These are phyloP conservation scores for Leccinum subgranulosum DNA, from an alignment of 768 basidiomycete genomes.

Conservation along the genomic window DNA sequence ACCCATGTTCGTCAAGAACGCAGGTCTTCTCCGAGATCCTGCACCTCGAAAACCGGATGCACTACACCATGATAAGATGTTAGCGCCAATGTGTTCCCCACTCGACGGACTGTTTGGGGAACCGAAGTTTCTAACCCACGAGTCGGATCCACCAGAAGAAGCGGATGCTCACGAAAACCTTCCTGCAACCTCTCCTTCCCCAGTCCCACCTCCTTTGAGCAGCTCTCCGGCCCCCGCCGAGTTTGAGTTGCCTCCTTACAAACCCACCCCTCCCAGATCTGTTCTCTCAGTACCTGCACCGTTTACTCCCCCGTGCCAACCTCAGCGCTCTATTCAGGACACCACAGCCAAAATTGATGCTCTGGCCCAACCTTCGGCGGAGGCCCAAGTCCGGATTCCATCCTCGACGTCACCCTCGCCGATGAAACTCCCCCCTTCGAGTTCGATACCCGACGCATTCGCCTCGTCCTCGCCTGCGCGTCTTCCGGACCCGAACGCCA, in stretches of 20 bases:
- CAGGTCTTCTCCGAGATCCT: constrained; percentile 21
- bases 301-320: neutral
- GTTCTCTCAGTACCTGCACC: neutral
- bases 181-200: constrained; percentile 9
- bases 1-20: constrained; percentile 20
- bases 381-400: constrained; percentile 40
- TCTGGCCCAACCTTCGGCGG: constrained; percentile 20
- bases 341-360: constrained; percentile 16
- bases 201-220: constrained; percentile 24
- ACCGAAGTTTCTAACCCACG: constrained; percentile 32
- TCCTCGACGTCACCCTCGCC: constrained; percentile 58
- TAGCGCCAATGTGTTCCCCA: neutral
- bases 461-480: constrained; percentile 27
- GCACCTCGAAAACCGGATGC: neutral
- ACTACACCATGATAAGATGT: neutral
- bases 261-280: neutral
- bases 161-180: neutral
- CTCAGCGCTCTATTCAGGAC: constrained; percentile 10
- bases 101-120: constrained; percentile 28
- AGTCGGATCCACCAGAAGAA: constrained; percentile 20
- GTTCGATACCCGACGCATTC: constrained; percentile 15
- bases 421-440: constrained; percentile 40
- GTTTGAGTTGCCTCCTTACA: neutral
- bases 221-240: constrained; percentile 25
- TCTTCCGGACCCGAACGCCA: constrained; percentile 41